A percentile compares a stretch with the other conserved stretches of the same genome.
Evolutionary conservation across 2,329 filamentous ascomycete genomes (phyloP).

Genomic region (Daldinia sp.): DNA sequence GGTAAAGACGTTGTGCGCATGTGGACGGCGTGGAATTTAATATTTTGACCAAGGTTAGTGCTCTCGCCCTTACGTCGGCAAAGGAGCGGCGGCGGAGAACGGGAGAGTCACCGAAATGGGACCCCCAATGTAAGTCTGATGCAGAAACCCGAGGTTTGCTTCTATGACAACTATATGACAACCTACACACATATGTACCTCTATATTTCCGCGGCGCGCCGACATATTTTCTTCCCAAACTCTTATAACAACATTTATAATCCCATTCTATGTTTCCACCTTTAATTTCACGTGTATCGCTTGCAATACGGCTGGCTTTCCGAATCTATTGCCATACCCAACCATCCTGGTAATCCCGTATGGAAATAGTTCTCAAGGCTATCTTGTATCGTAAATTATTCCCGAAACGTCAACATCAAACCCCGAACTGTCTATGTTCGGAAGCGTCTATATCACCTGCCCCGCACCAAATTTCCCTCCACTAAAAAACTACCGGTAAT

Average conservation of each 20-base stretch:
- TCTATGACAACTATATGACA: neutral
- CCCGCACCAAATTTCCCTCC: slow-evolving; percentile 1
- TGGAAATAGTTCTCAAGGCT: neutral
- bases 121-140: slow-evolving; percentile 2
- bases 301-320: neutral
- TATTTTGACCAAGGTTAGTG: neutral
- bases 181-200: neutral
- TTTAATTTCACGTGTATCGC: neutral
- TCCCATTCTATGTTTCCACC: neutral
- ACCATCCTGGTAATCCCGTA: neutral
- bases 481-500: neutral
- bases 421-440: slow-evolving; percentile 10
- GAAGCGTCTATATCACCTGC: neutral
- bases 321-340: neutral
- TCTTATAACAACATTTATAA: neutral
- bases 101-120: neutral
- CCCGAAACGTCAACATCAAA: neutral
- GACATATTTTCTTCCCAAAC: neutral
- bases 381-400: neutral
- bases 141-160: slow-evolving; percentile 3
- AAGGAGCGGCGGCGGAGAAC: slow-evolving; percentile 8
- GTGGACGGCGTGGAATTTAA: neutral
- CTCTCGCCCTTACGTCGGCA: slow-evolving; percentile 7
- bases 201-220: neutral
- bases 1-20: neutral